Percentiles rank a stretch among this genome's conserved stretches.
phyloP scores from a whole-genome alignment of 2,329 filamentous ascomycete species.

The Fusarium sp. region DNA sequence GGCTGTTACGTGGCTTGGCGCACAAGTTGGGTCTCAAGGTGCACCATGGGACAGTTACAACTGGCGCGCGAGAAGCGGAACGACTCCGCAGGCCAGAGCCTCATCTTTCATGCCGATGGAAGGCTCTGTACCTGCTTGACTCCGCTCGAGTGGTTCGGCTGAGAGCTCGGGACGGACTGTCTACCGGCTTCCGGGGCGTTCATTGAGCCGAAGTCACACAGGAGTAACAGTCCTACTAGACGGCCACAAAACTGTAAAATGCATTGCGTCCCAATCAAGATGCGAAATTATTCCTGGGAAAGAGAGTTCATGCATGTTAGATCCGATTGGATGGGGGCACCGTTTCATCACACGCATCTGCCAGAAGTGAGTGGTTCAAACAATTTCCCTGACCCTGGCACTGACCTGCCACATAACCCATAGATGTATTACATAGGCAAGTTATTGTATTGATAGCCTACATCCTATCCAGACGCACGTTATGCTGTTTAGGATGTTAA shows the following conservation, averaged over 20 bases:
- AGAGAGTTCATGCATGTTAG: background rate
- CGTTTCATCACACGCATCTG: background rate
- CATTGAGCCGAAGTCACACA: background rate
- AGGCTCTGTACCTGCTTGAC: background rate
- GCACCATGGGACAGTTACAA: background rate
- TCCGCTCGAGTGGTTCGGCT: background rate
- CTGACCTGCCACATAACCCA: background rate
- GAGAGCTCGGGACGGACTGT: background rate
- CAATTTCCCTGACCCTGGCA: background rate
- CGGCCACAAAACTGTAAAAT: background rate
- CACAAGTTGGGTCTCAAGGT: background rate
- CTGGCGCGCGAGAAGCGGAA: background rate
- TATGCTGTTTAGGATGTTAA: no score
- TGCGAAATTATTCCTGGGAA: rapidly evolving
- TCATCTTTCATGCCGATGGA: background rate
- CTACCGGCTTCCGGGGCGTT: background rate
- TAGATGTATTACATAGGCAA: background rate
- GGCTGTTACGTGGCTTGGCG: background rate
- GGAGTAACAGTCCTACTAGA: background rate
- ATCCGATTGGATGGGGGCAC: background rate
- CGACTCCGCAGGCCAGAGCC: background rate
- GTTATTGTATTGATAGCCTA: no score
- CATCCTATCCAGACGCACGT: no score
- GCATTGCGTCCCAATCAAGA: background rate
- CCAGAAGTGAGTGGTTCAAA: background rate